Base-by-base conservation (phyloP, 2,329 filamentous ascomycete genomes). In the Dactylonectria estremocensis region DNA sequence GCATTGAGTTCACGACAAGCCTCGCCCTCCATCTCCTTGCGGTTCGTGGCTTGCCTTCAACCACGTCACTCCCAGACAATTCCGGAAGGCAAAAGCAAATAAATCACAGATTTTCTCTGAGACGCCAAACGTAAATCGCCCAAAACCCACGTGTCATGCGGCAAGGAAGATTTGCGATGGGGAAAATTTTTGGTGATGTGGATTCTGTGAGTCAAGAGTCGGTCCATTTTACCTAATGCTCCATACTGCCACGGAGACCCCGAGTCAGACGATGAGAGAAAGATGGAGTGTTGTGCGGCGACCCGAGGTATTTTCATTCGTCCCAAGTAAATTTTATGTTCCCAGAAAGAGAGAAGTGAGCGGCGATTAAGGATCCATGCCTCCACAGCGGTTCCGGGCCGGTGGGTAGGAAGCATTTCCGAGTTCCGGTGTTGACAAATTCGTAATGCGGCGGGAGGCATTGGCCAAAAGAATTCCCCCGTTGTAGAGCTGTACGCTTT, bases 141-240 rank as follows among this genome's bases (percentile, higher is more conserved):
- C 43, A 33, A 52, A 35, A 18, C 7, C 40, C 28, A 6, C 20
- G 20, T 13, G 16, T 24, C 28, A 31, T 16, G 31, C 40, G 11
- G 20, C 35, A 62, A 22, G 60, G 43, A 60, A 55, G 31, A 43
- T 52, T 54, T 37, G 28, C 20, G 28, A 40, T 18, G 33, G n/a
- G 56, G 28, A 61, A 22, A 60, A 67, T 45, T 63, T 48, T 63
- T 48, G 31, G 37, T 52, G 43, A 49, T 57, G 66, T 68, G 66
- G 66, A 65, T 68, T 65, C 61, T 33, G 45, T 68, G 48, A 65
- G 50, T 56, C 58, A 68, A 59, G 46, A 68, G 61, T 68, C 66
- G 66, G 61, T 68, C 53, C 61, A 68, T 67, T 68, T 68, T 68
- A 68, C 66, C 46, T 68, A 68, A 68, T 68, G 18, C 46, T 28